Evolutionary conservation across 768 basidiomycete genomes (phyloP).

Genomic region (Fistulinella prunicolor): DNA sequence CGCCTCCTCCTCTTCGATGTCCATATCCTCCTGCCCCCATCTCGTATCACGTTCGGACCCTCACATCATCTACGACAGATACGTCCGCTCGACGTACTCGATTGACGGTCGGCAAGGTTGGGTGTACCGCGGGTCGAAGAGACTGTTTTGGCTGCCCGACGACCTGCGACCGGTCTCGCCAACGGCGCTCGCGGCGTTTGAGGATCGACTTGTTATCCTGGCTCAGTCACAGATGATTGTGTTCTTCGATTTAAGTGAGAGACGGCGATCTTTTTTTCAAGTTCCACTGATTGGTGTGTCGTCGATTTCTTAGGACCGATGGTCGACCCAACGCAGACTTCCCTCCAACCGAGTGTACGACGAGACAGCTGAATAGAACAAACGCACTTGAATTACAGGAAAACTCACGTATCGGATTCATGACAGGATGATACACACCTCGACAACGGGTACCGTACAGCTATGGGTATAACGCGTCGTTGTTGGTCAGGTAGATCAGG

Average conservation of each 20-base stretch:
- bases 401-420: too few species aligned
- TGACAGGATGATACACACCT: too few species aligned
- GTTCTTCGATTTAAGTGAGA: slow-evolving; percentile 17
- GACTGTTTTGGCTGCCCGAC: slow-evolving; percentile 18
- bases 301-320: not conserved
- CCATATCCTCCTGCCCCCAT: slow-evolving; percentile 1
- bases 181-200: slow-evolving; percentile 6
- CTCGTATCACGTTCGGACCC: slow-evolving; percentile 14
- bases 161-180: slow-evolving; percentile 11
- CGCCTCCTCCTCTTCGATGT: too few species aligned
- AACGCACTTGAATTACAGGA: too few species aligned
- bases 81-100: slow-evolving; percentile 14
- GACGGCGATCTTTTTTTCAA: too few species aligned
- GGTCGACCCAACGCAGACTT: not conserved
- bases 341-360: too few species aligned
- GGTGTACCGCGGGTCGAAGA: slow-evolving; percentile 11
- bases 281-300: too few species aligned
- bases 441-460: too few species aligned
- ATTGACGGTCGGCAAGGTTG: slow-evolving; percentile 13
- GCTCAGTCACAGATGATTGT: not conserved
- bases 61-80: slow-evolving; percentile 11
- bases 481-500: too few species aligned
- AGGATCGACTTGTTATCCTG: slow-evolving; percentile 10
- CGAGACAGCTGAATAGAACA: too few species aligned
- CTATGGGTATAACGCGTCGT: too few species aligned